Evolutionary conservation across 805 yeast genomes (phyloP).

Genomic region (Kuraishia piskuri): DNA sequence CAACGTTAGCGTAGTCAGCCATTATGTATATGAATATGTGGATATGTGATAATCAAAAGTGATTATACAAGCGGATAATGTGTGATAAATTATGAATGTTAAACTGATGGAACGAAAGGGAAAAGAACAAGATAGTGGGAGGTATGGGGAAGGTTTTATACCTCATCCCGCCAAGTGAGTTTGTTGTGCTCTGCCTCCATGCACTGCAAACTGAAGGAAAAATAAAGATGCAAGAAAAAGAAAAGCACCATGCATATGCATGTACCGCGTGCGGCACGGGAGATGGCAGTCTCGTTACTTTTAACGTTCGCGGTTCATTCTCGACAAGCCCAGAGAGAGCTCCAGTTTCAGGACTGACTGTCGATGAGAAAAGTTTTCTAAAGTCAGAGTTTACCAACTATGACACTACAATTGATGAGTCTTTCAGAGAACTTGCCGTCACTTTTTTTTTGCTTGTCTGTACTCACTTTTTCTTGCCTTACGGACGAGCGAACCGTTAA

Average conservation of each 20-base stretch:
- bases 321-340: neutral
- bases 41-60: neutral
- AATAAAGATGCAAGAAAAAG: neutral
- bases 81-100: neutral
- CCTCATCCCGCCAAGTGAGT: neutral
- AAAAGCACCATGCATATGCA: neutral
- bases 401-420: too few species aligned
- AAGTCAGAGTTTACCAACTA: too few species aligned
- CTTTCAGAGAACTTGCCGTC: too few species aligned
- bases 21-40: constrained; percentile 6
- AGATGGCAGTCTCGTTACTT: neutral
- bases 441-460: too few species aligned
- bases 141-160: neutral
- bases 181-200: neutral
- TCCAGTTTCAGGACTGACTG: neutral
- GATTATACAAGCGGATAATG: neutral
- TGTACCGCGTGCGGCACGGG: neutral
- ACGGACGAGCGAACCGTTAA: too few species aligned
- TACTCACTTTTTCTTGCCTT: neutral
- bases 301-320: neutral
- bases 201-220: neutral
- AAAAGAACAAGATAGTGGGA: neutral
- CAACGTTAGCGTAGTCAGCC: constrained; percentile 19
- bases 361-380: too few species aligned
- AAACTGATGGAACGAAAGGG: too few species aligned